Evolutionary conservation across 192 early-diverging fungal genomes (phyloP).

Genomic region (Diversispora eburnea): DNA sequence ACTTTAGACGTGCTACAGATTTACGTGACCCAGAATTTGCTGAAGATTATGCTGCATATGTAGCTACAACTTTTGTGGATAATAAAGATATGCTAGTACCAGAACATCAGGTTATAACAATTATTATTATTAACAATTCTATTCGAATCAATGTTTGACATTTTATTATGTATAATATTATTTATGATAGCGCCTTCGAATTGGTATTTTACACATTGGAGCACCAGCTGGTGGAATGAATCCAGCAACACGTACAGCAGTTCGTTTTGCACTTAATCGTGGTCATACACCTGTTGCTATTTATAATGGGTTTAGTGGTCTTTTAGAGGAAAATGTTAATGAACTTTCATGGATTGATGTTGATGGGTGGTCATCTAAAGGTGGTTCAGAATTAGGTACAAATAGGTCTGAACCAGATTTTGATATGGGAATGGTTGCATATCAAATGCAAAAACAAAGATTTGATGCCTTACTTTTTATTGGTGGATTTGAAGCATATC

Average conservation of each 20-base stretch:
- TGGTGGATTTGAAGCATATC: constrained; percentile 95
- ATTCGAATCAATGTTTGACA: not conserved
- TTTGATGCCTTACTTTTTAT: constrained; percentile 91
- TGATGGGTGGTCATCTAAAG: constrained; percentile 86
- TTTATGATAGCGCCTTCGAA: constrained; percentile 57
- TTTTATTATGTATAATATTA: not conserved
- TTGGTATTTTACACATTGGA: constrained; percentile 90
- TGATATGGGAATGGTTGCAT: constrained; percentile 86
- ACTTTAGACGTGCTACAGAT: constrained; percentile 88
- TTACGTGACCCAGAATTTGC: constrained; percentile 84
- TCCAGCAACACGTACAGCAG: constrained; percentile 85
- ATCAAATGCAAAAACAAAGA: constrained; percentile 84
- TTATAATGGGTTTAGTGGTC: constrained; percentile 88
- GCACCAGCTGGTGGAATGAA: constrained; percentile 99
- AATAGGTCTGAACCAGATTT: constrained; percentile 87
- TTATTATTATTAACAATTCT: not conserved
- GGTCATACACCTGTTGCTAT: constrained; percentile 87
- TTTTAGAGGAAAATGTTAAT: constrained; percentile 76
- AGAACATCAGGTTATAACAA: constrained; percentile 37
- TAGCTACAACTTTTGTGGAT: constrained; percentile 52
- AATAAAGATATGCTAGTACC: constrained; percentile 35
- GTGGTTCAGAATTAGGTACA: constrained; percentile 91
- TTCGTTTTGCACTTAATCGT: constrained; percentile 78
- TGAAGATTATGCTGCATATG: constrained; percentile 59
- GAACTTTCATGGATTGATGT: constrained; percentile 80